phyloP scores from a whole-genome alignment of 805 yeast species.

The Dipodascus albidus region DNA sequence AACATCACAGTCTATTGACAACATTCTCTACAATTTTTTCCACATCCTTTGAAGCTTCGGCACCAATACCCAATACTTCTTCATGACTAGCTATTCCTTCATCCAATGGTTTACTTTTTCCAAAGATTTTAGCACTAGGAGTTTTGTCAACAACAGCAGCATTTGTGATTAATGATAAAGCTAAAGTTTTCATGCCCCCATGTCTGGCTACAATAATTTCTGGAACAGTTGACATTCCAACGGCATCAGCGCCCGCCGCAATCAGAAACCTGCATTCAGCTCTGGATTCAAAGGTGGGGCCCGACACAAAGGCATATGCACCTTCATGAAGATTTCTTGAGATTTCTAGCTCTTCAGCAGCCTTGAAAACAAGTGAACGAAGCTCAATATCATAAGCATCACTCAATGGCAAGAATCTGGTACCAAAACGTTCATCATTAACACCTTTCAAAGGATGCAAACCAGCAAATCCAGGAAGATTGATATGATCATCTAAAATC shows the following conservation, averaged over 20 bases:
- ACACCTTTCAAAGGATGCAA: constrained; percentile 81
- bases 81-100: constrained; percentile 80
- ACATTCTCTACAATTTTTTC: constrained; percentile 41
- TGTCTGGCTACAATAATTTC: constrained; percentile 92
- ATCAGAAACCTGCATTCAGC: constrained; percentile 79
- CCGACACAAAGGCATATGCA: constrained; percentile 71
- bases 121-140: constrained; percentile 19
- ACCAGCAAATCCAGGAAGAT: constrained; percentile 86
- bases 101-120: constrained; percentile 9
- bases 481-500: constrained; percentile 82
- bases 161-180: constrained; percentile 79
- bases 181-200: constrained; percentile 69
- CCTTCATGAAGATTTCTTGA: constrained; percentile 73
- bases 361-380: constrained; percentile 46
- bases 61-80: constrained; percentile 83
- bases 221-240: constrained; percentile 97
- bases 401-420: constrained; percentile 76
- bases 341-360: constrained; percentile 38
- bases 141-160: constrained; percentile 53
- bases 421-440: constrained; percentile 68
- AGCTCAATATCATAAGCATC: constrained; percentile 79
- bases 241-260: constrained; percentile 78
- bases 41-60: constrained; percentile 71
- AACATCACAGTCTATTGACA: constrained; percentile 10
- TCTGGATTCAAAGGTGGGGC: constrained; percentile 88